phyloP scores from a whole-genome alignment of 306 rosid species.

The Morella rubra region DNA sequence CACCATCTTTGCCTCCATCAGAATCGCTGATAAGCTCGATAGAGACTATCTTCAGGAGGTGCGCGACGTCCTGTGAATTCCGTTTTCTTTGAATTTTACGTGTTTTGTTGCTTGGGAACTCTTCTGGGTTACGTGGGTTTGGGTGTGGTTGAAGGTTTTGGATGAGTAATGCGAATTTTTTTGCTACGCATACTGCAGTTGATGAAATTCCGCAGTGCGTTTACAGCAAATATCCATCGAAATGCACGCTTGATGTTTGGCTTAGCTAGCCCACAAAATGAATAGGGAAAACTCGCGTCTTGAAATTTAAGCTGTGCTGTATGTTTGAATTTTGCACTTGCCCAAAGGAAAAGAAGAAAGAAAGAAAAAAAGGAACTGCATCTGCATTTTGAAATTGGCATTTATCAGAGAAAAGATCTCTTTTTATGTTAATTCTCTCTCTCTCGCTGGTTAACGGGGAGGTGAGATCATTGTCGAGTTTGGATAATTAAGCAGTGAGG shows the following conservation, averaged over 20 bases:
- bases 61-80: not conserved
- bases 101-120: not conserved
- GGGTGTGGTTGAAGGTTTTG: not conserved
- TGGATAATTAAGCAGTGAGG: not conserved
- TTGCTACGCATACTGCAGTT: not conserved
- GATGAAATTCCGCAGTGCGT: not conserved
- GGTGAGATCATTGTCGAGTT: not conserved
- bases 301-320: not conserved
- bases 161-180: not conserved
- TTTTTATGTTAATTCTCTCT: not conserved
- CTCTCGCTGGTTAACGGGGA: not conserved
- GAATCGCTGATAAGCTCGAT: conserved; percentile 7
- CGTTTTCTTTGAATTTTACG: not conserved
- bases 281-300: not conserved
- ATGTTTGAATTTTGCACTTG: not conserved
- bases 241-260: not conserved
- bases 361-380: not conserved
- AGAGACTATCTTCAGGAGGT: not conserved
- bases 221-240: not conserved
- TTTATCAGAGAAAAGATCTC: not conserved
- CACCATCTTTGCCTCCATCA: conserved; percentile 4
- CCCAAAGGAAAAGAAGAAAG: not conserved
- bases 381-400: not conserved
- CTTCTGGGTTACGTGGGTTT: not conserved
- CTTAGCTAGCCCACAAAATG: not conserved